phyloP scores from a whole-genome alignment of 768 basidiomycete genomes.

The Tylopilus sp. region DNA sequence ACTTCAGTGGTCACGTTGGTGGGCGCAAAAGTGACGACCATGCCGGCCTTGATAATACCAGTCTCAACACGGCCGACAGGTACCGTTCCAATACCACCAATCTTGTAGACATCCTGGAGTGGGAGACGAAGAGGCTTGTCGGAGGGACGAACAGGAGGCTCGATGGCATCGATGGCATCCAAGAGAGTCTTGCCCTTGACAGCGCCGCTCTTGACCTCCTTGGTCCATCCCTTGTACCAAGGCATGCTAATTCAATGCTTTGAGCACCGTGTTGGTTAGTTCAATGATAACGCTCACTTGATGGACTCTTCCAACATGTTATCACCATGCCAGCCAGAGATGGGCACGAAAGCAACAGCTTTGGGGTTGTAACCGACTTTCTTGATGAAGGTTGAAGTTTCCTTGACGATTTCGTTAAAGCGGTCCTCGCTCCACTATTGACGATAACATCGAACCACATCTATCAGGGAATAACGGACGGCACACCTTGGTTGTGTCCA shows the following conservation, averaged over 20 bases:
- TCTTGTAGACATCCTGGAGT: conserved; percentile 99
- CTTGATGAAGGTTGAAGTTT: conserved; percentile 97
- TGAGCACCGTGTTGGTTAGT: conserved; percentile 16
- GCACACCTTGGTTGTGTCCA: conserved; percentile 96
- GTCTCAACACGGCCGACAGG: conserved; percentile 99
- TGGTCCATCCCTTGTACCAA: conserved; percentile 99
- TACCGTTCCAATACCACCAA: conserved; percentile 99
- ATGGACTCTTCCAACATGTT: conserved; percentile 99
- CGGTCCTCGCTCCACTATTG: conserved; percentile 96
- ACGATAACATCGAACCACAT: background rate
- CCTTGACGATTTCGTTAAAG: conserved; percentile 99
- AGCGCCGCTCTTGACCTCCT: conserved; percentile 90
- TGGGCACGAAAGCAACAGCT: conserved; percentile 96
- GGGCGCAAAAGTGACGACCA: conserved; percentile 97
- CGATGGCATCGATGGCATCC: conserved; percentile 99
- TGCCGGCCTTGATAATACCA: conserved; percentile 99
- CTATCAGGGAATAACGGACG: background rate
- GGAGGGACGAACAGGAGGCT: conserved; percentile 92
- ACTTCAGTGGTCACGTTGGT: conserved; percentile 99
- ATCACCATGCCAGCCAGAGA: conserved; percentile 99
- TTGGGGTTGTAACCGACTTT: conserved; percentile 99
- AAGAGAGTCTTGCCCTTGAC: conserved; percentile 99
- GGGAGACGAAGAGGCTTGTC: conserved; percentile 99
- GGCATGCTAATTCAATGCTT: conserved; percentile 64
- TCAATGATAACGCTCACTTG: conserved; percentile 57